A percentile compares a stretch with the other conserved stretches of the same genome.
Evolutionary conservation across 371 early-diverging fungal genomes (phyloP).

Genomic region (Quaeritorhiza haematococci): DNA sequence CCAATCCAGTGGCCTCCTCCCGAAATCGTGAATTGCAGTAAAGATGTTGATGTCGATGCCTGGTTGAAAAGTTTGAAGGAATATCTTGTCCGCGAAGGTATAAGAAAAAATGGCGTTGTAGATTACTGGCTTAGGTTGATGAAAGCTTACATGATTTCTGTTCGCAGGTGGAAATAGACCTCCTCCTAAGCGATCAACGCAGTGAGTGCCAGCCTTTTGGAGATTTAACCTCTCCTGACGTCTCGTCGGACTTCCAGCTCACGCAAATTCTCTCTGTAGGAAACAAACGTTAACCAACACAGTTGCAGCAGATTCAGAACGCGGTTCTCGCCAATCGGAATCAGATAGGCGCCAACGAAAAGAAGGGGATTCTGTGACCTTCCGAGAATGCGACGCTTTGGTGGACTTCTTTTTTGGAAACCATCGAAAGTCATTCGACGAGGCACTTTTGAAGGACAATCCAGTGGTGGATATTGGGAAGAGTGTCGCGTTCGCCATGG

Average conservation of each 20-base stretch:
- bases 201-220: neutral
- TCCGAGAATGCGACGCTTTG: neutral
- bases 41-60: constrained; percentile 10
- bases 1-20: constrained; percentile 34
- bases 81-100: constrained; percentile 18
- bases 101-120: neutral
- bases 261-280: no score
- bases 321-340: constrained; percentile 2
- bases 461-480: neutral
- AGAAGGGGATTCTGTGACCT: no score
- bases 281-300: neutral
- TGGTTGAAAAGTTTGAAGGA: constrained; percentile 24
- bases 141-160: neutral
- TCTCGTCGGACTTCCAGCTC: no score
- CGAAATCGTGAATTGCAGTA: constrained; percentile 11
- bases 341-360: no score
- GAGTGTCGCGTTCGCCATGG: neutral
- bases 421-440: neutral
- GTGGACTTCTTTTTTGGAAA: neutral
- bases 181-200: neutral
- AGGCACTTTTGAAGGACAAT: neutral
- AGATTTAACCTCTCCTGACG: neutral
- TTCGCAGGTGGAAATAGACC: neutral
- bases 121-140: neutral
- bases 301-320: neutral